These are phyloP conservation scores for Clonostachys sp. DNA, from an alignment of 2,329 filamentous ascomycete genomes.

Conservation along the genomic window DNA sequence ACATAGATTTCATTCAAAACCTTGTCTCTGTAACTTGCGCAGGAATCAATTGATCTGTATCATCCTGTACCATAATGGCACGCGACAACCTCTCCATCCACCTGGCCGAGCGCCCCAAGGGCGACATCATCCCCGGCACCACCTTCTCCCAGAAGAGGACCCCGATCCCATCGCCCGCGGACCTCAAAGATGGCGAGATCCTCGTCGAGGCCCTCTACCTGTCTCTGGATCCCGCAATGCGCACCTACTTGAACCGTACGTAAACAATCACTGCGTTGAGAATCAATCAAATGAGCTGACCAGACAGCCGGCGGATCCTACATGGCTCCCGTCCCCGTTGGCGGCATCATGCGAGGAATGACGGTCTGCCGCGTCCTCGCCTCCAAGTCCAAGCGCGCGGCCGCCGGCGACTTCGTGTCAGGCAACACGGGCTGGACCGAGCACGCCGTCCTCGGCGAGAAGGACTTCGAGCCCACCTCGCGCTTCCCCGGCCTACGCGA, in stretches of 20 bases:
- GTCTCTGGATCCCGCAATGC: constrained; percentile 72
- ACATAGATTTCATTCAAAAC: too few species aligned
- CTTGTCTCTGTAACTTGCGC: too few species aligned
- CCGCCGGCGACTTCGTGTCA: constrained; percentile 53
- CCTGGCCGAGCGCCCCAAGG: constrained; percentile 59
- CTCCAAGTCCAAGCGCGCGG: constrained; percentile 48
- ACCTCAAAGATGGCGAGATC: constrained; percentile 60
- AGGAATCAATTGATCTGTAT: too few species aligned
- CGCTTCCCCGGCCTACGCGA: constrained; percentile 31
- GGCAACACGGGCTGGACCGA: constrained; percentile 61
- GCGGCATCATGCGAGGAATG: constrained; percentile 63
- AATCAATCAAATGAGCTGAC: neutral
- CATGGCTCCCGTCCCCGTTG: constrained; percentile 63
- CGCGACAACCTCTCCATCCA: constrained; percentile 45
- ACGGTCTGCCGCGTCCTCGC: constrained; percentile 58
- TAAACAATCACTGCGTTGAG: neutral
- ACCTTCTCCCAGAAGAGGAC: constrained; percentile 55
- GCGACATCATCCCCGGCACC: constrained; percentile 56
- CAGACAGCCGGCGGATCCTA: constrained; percentile 41
- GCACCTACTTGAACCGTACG: constrained; percentile 62
- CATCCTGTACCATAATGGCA: constrained; percentile 21
- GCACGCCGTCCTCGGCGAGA: constrained; percentile 53
- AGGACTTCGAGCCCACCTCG: constrained; percentile 36
- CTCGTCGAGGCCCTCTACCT: constrained; percentile 59
- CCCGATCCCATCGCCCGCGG: constrained; percentile 42